Evolutionary conservation across 176 grass and related monocot species (phyloP).

Genomic region (Musa acuminata): DNA sequence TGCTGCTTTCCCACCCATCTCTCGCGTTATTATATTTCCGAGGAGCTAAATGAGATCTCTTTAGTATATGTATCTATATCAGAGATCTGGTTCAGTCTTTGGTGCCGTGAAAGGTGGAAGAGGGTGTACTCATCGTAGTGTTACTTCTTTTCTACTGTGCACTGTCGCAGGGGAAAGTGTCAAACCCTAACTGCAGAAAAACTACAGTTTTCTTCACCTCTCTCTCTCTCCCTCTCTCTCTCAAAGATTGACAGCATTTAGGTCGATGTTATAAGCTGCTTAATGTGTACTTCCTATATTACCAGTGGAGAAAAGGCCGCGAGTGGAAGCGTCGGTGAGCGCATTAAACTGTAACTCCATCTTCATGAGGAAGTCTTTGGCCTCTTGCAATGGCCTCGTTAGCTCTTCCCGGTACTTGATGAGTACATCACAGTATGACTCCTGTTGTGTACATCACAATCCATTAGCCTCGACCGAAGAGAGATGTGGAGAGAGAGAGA

Average conservation of each 20-base stretch:
- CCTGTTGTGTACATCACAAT: conserved; percentile 20
- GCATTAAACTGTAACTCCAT: conserved; percentile 62
- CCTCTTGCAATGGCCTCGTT: conserved; percentile 61
- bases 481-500: neutral
- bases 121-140: too few relatives aligned
- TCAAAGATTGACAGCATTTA: neutral
- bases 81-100: too few relatives aligned
- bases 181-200: too few relatives aligned
- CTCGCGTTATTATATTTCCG: neutral
- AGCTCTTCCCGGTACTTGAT: conserved; percentile 54
- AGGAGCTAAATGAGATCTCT: neutral
- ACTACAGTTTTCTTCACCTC: neutral
- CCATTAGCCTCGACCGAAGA: neutral
- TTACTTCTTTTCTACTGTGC: too few relatives aligned
- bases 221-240: neutral
- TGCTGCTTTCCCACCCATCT: neutral
- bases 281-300: too few relatives aligned
- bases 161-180: too few relatives aligned
- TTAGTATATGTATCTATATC: neutral
- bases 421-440: conserved; percentile 44
- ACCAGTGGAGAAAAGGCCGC: neutral
- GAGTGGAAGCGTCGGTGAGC: conserved; percentile 18
- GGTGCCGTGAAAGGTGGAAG: too few relatives aligned
- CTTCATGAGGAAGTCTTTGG: conserved; percentile 52
- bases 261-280: neutral